Percentiles rank a stretch among this genome's conserved stretches.
Conservation (phyloP, 2,329 filamentous ascomycete species). For the Monosporascus sp. region DNA sequence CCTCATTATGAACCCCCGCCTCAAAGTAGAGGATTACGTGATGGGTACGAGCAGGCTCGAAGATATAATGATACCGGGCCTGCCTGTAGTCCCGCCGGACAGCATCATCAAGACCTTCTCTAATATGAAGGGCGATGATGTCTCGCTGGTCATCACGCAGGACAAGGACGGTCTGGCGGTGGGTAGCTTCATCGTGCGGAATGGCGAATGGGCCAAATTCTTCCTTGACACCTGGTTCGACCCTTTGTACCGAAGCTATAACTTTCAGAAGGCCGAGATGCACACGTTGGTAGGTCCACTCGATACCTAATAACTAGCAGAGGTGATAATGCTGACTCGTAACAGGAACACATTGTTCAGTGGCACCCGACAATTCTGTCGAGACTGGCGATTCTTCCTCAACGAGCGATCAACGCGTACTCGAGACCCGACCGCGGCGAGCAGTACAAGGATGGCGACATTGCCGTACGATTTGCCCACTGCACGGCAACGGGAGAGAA, state of each 20-base stretch:
- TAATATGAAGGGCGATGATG: slow-evolving; percentile 70
- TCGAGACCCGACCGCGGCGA: slow-evolving; percentile 51
- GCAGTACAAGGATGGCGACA: slow-evolving; percentile 76
- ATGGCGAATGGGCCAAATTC: slow-evolving; percentile 87
- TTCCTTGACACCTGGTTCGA: slow-evolving; percentile 96
- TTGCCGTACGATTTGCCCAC: slow-evolving; percentile 72
- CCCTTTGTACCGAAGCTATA: slow-evolving; percentile 87
- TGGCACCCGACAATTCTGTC: slow-evolving; percentile 97
- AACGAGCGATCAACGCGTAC: slow-evolving; percentile 79
- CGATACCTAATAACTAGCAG: neutral
- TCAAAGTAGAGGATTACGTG: slow-evolving; percentile 66
- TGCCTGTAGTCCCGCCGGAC: slow-evolving; percentile 86
- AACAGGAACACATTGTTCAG: slow-evolving; percentile 79
- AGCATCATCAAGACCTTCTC: slow-evolving; percentile 94
- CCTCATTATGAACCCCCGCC: slow-evolving; percentile 78
- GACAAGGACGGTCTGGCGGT: slow-evolving; percentile 74
- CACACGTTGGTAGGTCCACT: slow-evolving; percentile 71
- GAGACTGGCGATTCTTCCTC: slow-evolving; percentile 83
- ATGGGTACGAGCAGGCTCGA: slow-evolving; percentile 65
- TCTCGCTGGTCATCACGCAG: slow-evolving; percentile 80
- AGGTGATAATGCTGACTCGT: slow-evolving; percentile 21
- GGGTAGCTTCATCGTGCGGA: slow-evolving; percentile 73
- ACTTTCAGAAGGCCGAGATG: slow-evolving; percentile 90
- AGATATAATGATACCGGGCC: slow-evolving; percentile 75
- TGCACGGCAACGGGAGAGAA: slow-evolving; percentile 54